Evolutionary conservation across 1,139 yeast species (phyloP), one percentile per base, ranked within the genome.

Genomic region (Nematodospora anomalae): DNA sequence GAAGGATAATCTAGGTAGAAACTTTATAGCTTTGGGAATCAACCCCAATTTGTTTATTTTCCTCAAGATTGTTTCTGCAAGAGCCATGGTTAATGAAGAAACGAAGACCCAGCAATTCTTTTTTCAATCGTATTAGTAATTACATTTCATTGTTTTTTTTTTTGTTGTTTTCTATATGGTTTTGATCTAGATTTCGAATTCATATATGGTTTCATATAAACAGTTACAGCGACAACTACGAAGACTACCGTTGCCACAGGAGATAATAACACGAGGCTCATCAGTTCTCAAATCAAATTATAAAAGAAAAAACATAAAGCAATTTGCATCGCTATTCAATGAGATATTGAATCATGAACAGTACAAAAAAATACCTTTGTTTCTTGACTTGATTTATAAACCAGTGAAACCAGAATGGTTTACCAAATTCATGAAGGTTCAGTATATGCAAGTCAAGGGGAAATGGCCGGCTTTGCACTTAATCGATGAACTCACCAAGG

Each of bases 1-100:
- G n/a, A 80, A 43, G 1, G 96, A 82, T 1, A 88, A 42, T 29
- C 64, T 48, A 3, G 96, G 95, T 34, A 90, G 62, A 8, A 64
- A 54, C 41, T 62, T 62, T 26, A 80, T 63, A n/a, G 80, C 48
- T 53, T 74, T 77, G 38, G 85, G 83, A 21, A 82, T 56, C 20
- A 82, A 55, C 6, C 86, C 87, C 38, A 73, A 62, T 48, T 76
- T 77, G 44, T 79, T 71, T 23, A 82, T 61, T 36, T 65, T 63
- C 40, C 83, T 63, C 37, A 78, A 70, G 4, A 79, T 43, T 8
- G 74, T 67, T 49, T 78, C 83, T 25, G 83, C 71, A 43, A 80
- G 64, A 4, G 86, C 83, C 87, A 80, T 80, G n/a, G 10, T 23
- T 23, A n/a, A n/a, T 27, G 15, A 12, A 23, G 18, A 25, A 18